Conservation (phyloP, 352 stramenopile genomes). For the Phytophthora gonapodyides region DNA sequence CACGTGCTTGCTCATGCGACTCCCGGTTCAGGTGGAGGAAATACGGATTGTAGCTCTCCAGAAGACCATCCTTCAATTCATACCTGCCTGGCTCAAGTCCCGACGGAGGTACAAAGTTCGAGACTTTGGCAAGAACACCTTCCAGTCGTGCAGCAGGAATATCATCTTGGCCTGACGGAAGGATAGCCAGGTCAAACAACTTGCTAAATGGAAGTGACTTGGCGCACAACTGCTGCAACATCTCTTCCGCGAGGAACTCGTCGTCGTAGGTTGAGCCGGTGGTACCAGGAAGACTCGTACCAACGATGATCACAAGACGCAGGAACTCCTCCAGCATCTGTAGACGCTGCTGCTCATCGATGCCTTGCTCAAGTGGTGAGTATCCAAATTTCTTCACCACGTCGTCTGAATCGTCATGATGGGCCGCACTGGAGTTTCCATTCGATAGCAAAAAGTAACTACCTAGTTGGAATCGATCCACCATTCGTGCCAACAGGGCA, state of each 20-base stretch:
- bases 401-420: conserved; percentile 18
- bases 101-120: conserved; percentile 72
- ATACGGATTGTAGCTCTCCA: conserved; percentile 88
- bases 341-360: conserved; percentile 72
- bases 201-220: conserved; percentile 85
- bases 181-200: conserved; percentile 77
- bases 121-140: conserved; percentile 61
- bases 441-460: conserved; percentile 58
- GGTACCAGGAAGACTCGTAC: conserved; percentile 71
- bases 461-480: conserved; percentile 81
- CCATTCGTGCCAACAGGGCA: conserved; percentile 61
- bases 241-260: conserved; percentile 80
- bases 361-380: conserved; percentile 52
- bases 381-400: conserved; percentile 50
- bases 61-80: conserved; percentile 68
- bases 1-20: conserved; percentile 77
- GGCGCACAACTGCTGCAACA: conserved; percentile 83
- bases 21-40: conserved; percentile 87
- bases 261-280: conserved; percentile 68
- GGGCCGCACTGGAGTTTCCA: conserved; percentile 15
- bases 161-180: conserved; percentile 85
- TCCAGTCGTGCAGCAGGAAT: conserved; percentile 72
- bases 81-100: conserved; percentile 83
- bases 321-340: conserved; percentile 88
- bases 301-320: conserved; percentile 75